These are phyloP conservation scores for Pseudotsuga menziesii DNA, from an alignment of 75 land plant species.

Conservation along the genomic window DNA sequence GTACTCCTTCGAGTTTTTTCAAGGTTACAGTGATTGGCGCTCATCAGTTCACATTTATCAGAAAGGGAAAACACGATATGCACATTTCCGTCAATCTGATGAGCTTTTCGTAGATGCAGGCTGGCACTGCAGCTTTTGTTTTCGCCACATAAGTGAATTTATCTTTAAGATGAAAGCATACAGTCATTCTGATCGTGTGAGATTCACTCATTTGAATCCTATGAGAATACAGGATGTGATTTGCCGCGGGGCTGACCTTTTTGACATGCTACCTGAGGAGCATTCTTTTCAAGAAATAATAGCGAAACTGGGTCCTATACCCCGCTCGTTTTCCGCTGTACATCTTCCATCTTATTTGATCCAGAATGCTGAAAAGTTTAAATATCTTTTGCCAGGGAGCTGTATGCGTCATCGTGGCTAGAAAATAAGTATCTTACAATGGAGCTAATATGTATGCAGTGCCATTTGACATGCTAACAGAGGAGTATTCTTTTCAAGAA, in stretches of 20 bases:
- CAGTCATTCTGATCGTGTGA: conserved; percentile 37
- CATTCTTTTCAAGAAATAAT: conserved; percentile 67
- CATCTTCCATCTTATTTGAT: conserved; percentile 26
- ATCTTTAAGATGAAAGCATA: conserved; percentile 38
- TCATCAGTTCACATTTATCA: conserved; percentile 23
- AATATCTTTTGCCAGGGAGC: conserved; percentile 32
- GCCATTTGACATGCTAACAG: conserved; percentile 84
- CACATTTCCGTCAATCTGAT: conserved; percentile 23
- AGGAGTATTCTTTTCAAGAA: conserved; percentile 78
- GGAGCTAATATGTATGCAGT: no score
- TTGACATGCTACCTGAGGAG: conserved; percentile 93
- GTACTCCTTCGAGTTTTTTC: conserved; percentile 39
- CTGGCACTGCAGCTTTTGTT: conserved; percentile 57
- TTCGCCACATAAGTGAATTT: conserved; percentile 21
- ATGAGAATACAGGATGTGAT: conserved; percentile 25
- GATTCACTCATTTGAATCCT: conserved; percentile 11
- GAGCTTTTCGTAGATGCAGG: conserved; percentile 36
- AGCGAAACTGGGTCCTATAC: conserved; percentile 69
- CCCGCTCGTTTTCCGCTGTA: conserved; percentile 37
- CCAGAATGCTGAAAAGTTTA: conserved; percentile 14
- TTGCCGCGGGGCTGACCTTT: conserved; percentile 43
- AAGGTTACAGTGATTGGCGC: conserved; percentile 30
- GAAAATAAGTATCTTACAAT: no score
- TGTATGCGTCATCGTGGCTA: conserved; percentile 14
- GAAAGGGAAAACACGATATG: conserved; percentile 13